phyloP scores from a whole-genome alignment of 1,139 yeast species.

The Blastobotrys indianensis region DNA sequence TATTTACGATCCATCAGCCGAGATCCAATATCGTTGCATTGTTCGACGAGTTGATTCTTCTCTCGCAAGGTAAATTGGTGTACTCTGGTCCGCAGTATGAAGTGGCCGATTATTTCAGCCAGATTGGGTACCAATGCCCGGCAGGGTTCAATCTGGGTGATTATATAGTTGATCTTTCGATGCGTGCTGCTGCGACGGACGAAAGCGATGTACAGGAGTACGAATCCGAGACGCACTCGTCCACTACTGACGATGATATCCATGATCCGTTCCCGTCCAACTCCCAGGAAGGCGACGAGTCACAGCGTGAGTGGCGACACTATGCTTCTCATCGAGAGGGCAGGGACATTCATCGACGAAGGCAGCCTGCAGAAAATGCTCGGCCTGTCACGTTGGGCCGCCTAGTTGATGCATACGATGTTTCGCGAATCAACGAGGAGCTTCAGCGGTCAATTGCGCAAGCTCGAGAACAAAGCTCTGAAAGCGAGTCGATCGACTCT shows the following conservation, averaged over 20 bases:
- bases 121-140: conserved; percentile 79
- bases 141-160: conserved; percentile 90
- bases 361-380: not conserved
- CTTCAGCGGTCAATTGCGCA: conserved; percentile 44
- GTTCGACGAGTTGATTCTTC: conserved; percentile 72
- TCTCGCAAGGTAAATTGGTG: conserved; percentile 80
- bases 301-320: conserved; percentile 85
- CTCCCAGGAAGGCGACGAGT: conserved; percentile 28
- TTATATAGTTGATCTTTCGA: conserved; percentile 82
- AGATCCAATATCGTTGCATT: conserved; percentile 89
- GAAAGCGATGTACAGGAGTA: conserved; percentile 3
- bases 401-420: conserved; percentile 37
- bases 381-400: conserved; percentile 20
- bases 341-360: conserved; percentile 3
- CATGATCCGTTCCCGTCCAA: conserved; percentile 19
- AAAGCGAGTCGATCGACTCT: conserved; percentile 6
- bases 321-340: conserved; percentile 82
- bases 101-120: conserved; percentile 69
- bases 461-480: conserved; percentile 12
- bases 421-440: conserved; percentile 48
- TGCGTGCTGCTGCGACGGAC: conserved; percentile 41
- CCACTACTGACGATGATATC: conserved; percentile 39
- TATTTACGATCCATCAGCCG: conserved; percentile 96
- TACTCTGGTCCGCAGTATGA: conserved; percentile 58
- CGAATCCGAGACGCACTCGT: not conserved